Base-by-base conservation (phyloP, 208 protist species). In the Strigomonas galati region DNA sequence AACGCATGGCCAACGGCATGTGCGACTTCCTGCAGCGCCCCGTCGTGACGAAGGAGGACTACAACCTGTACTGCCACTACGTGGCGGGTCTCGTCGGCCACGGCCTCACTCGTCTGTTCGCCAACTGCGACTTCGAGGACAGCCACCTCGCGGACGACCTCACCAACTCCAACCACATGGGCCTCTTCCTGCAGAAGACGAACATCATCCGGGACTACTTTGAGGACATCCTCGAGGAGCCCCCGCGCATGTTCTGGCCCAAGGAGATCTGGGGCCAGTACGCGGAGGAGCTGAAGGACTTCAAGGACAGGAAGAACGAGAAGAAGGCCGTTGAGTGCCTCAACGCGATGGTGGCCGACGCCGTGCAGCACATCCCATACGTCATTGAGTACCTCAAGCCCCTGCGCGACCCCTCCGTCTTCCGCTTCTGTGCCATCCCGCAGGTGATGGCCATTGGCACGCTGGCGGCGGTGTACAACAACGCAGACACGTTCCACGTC, bases 121-220 rank as follows among this genome's bases (percentile, higher is more conserved):
- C 83, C 27, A 71, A 62, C 32, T 91, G 84, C 62, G 91, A 85
- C 37, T 80, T 97, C 21, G 94, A 98, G 72, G 74, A 89, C 61
- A 28, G 74, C 23, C 52, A 52, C 53, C 52, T 97, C 7, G 79
- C 71, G 48, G 58, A 87, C 0, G 72, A 91, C 40, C 72, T 95
- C 10, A 76, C 81, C 37, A 64, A 84, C 24, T 74, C 93, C 15
- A 98, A 98, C 67, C 71, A 84, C 60, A 99, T 99, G 97, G 97
- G 97, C 5, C 85, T 99, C 17, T 98, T 99, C 60, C 71, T 99
- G 61, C 98, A 99, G 76, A 99, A 99, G 78, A 98, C 94, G 0
- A 99, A 99, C 75, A 99, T 99, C 74, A 98, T 98, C 49, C 85
- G 97, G 27, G 97, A 99, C 84, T 99, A 98, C 69, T 87, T 95